phyloP scores from a whole-genome alignment of 1,284 basidiomycete species.

The Pterula multifida region DNA sequence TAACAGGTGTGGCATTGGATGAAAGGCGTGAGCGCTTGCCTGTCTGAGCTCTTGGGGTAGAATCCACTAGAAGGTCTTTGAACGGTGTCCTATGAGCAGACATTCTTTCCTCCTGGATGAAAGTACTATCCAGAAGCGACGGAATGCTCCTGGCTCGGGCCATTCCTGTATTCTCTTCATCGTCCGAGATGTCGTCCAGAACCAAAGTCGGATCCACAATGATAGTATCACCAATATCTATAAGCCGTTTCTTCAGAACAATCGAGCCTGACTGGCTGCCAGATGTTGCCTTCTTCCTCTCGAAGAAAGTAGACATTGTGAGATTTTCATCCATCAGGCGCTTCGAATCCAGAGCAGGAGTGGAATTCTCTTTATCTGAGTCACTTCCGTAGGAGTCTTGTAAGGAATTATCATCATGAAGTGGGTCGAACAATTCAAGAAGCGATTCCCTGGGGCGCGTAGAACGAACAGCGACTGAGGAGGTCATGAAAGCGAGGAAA shows the following conservation, averaged over 20 bases:
- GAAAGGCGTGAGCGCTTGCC: not conserved
- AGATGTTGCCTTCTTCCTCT: not conserved
- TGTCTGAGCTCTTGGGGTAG: not conserved
- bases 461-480: not conserved
- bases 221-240: not conserved
- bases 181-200: not conserved
- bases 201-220: not conserved
- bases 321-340: not conserved
- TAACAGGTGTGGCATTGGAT: not conserved
- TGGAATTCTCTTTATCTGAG: constrained; percentile 2
- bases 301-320: constrained; percentile 1
- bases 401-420: not conserved
- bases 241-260: not conserved
- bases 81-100: not conserved
- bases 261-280: not conserved
- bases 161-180: not conserved
- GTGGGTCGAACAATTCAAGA: not conserved
- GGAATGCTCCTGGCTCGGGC: not conserved
- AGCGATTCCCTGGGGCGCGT: not conserved
- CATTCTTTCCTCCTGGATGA: not conserved
- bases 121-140: not conserved
- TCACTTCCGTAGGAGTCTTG: not conserved
- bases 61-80: not conserved
- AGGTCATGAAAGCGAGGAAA: not conserved
- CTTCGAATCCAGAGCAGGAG: not conserved